These are phyloP conservation scores for Ophiocordyceps camponoti-saundersi DNA, from an alignment of 2,329 filamentous ascomycete species.

Conservation along the genomic window DNA sequence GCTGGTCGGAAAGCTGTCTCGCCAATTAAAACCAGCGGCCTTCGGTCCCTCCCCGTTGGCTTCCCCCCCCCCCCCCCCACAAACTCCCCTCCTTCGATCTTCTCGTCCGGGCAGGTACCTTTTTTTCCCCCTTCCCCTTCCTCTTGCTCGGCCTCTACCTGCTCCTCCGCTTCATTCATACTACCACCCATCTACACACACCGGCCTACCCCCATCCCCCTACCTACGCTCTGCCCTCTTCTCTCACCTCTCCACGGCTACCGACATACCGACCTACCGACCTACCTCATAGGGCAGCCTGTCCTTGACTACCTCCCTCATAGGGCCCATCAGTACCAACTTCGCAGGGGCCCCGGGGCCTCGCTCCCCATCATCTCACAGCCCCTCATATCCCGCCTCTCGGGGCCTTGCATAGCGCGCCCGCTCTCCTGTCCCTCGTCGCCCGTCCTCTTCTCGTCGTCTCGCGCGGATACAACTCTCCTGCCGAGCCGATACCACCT, in stretches of 20 bases:
- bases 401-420: background rate
- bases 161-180: background rate
- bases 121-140: background rate
- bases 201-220: background rate
- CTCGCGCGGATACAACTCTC: background rate
- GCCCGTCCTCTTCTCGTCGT: background rate
- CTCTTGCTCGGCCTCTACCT: background rate
- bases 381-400: background rate
- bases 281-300: background rate
- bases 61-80: background rate
- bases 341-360: background rate
- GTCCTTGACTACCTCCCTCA: background rate
- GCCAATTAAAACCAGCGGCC: background rate
- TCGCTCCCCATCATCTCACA: background rate
- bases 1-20: background rate
- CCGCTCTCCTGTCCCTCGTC: background rate
- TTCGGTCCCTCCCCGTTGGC: background rate
- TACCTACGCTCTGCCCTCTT: background rate
- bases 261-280: background rate
- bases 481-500: slow-evolving; percentile 1
- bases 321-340: background rate
- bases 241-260: background rate
- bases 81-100: background rate
- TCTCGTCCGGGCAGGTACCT: background rate
- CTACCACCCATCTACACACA: background rate